phyloP scores from a whole-genome alignment of 345 rosid species.

The Syzygium grande region DNA sequence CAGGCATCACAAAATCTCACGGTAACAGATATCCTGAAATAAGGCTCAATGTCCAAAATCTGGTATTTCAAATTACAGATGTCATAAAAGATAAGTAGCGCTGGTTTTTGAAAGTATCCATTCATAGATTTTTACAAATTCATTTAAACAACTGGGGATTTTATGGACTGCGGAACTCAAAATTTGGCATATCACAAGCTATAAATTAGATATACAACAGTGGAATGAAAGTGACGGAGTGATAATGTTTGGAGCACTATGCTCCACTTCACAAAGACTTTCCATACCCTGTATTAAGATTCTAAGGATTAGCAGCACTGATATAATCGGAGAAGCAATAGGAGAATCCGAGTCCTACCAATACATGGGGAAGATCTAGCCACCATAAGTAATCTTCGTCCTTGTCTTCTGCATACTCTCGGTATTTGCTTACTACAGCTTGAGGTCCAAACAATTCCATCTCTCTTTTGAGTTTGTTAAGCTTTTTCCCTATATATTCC shows the following conservation, averaged over 20 bases:
- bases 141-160: background rate
- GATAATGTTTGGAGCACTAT: background rate
- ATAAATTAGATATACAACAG: background rate
- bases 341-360: conserved; percentile 37
- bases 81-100: background rate
- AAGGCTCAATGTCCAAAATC: background rate
- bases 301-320: background rate
- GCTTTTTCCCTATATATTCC: conserved; percentile 67
- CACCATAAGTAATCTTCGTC: conserved; percentile 91
- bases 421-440: conserved; percentile 86
- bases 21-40: background rate
- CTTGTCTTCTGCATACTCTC: conserved; percentile 72
- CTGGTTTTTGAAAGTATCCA: background rate
- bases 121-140: background rate
- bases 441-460: conserved; percentile 91
- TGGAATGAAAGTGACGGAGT: background rate
- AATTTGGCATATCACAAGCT: background rate
- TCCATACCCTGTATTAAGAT: background rate
- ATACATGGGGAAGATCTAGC: conserved; percentile 84
- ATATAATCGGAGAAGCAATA: background rate
- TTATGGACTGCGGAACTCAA: background rate
- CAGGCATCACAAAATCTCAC: background rate
- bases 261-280: background rate
- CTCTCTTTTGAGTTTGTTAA: conserved; percentile 72
- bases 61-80: background rate